Base-by-base conservation (phyloP, 305 asterid genomes). In the Solanum hybrid region DNA sequence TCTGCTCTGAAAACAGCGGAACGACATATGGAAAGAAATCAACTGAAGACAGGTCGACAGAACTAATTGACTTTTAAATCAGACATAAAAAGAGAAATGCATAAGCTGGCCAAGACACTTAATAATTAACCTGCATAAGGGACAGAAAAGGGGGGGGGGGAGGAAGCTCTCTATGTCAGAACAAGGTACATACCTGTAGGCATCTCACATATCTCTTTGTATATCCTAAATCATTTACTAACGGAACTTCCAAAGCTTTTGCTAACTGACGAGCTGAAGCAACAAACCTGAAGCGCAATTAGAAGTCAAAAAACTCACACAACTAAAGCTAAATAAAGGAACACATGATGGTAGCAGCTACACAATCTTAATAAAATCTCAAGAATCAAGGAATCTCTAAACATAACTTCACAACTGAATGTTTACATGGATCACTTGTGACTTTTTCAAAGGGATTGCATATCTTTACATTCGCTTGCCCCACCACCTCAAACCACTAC, bases 231-330 rank as follows among this genome's bases (percentile, higher is more conserved):
- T 97, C 99, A 90, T 97, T 97, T 87, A 97, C 99, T 91, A 97
- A 90, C n/a, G 99, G 99, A 34, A 95, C 97, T 95, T 97, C 99
- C 96, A 97, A 93, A 80, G 98, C 96, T 92, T 97, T 97, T 90
- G 98, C 98, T 92, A 97, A 92, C 90, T 97, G 99, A 89, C 98
- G 99, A 91, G 98, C 99, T 87, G 99, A 97, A 79, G 98, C 94
- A 91, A 96, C 96, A 93, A 97, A 93, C 99, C 98, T 97, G 90
- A 92, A 31, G 7, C 22, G 29, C 80, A 86, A 86, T 88, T 45
- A 88, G 14, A 77, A 41, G 80, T 38, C 36, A 81, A 80, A 15
- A 51, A 15, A 51, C 68, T 51, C 68, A 51, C n/a, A 51, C 68
- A 51, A 14, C 68, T 51, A 51, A 51, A 51, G 68, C n/a, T 5